These are phyloP conservation scores for Fusarium sp. DNA, from an alignment of 2,329 filamentous ascomycete species.

Conservation along the genomic window DNA sequence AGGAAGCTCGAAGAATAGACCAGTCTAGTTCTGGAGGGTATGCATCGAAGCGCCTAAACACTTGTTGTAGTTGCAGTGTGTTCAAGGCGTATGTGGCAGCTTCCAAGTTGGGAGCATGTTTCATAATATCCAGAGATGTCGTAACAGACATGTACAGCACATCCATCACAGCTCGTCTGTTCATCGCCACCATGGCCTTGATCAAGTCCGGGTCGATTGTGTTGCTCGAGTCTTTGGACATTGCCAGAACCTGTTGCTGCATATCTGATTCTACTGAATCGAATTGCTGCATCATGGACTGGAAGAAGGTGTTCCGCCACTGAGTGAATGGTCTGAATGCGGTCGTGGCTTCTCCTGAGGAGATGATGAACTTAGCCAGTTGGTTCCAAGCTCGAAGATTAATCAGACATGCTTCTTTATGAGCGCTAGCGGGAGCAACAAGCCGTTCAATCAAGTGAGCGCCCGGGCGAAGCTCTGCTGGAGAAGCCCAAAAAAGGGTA, in stretches of 20 bases:
- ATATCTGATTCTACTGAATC: constrained; percentile 64
- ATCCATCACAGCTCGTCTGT: constrained; percentile 63
- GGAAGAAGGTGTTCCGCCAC: constrained; percentile 67
- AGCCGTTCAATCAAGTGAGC: constrained; percentile 66
- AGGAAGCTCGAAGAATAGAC: constrained; percentile 54
- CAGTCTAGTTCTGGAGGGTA: constrained; percentile 58
- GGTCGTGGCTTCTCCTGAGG: constrained; percentile 55
- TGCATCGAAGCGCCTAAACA: constrained; percentile 60
- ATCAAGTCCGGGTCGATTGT: constrained; percentile 57
- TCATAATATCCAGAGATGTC: constrained; percentile 62
- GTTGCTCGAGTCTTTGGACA: constrained; percentile 57
- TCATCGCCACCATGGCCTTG: constrained; percentile 60
- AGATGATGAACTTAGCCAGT: constrained; percentile 66
- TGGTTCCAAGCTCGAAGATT: constrained; percentile 71
- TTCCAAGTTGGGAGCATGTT: constrained; percentile 55
- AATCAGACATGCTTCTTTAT: constrained; percentile 72
- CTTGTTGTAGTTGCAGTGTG: constrained; percentile 59
- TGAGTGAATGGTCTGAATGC: constrained; percentile 57
- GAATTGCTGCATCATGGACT: constrained; percentile 66
- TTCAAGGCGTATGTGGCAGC: constrained; percentile 61
- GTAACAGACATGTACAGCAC: constrained; percentile 59
- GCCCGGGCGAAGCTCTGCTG: constrained; percentile 61
- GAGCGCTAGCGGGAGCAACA: constrained; percentile 66
- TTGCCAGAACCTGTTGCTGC: constrained; percentile 61
- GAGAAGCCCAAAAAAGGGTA: constrained; percentile 71